These are phyloP conservation scores for Boechera stricta DNA, from an alignment of 345 rosid genomes.

Conservation along the genomic window DNA sequence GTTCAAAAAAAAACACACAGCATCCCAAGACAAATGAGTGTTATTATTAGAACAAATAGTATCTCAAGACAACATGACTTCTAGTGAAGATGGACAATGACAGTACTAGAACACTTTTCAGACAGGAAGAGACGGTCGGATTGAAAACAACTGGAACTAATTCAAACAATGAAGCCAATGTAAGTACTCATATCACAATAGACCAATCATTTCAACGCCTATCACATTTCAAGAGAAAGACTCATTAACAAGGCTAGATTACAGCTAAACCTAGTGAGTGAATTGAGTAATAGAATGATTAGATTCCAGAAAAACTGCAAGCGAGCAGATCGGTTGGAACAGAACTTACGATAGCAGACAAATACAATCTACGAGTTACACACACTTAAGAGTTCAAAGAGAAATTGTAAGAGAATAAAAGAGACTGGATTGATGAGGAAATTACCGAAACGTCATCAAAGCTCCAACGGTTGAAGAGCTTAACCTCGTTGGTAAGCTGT, in stretches of 20 bases:
- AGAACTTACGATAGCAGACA: not conserved
- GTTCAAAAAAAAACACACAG: not conserved
- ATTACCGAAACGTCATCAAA: slow-evolving; percentile 76
- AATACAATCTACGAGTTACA: not conserved
- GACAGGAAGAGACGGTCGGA: not conserved
- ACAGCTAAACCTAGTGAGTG: not conserved
- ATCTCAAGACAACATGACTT: not conserved
- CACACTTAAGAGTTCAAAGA: not conserved
- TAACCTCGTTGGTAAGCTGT: slow-evolving; percentile 47
- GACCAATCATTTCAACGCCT: not conserved
- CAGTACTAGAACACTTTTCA: not conserved
- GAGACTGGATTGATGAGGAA: not conserved
- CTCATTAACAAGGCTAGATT: not conserved
- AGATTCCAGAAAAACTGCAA: not conserved
- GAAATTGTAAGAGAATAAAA: not conserved
- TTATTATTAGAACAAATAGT: not conserved
- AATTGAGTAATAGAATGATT: not conserved
- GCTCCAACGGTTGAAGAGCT: slow-evolving; percentile 89
- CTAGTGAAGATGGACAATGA: not conserved
- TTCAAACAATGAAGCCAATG: not conserved
- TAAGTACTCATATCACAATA: not conserved
- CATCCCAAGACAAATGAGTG: not conserved
- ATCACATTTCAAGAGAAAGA: not conserved
- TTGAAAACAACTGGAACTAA: not conserved
- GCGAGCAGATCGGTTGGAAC: not conserved